Evolutionary conservation across 805 yeast genomes (phyloP).

Genomic region (Cyberlindnera saturnus): DNA sequence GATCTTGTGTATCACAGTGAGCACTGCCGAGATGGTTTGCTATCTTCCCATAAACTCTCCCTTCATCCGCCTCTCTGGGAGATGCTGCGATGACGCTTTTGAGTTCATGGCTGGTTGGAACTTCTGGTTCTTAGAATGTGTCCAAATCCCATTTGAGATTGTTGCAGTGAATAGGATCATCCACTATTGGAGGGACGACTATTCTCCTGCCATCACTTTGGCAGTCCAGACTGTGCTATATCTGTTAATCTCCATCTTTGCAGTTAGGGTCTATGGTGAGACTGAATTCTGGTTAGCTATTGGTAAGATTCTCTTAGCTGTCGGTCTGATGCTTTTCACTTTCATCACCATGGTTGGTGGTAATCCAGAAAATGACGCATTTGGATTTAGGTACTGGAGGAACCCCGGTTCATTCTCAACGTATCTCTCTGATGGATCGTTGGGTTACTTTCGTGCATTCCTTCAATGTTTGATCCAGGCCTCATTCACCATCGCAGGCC

Average conservation of each 20-base stretch:
- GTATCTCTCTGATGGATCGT: conserved; percentile 45
- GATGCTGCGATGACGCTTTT: conserved; percentile 70
- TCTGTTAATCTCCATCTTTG: conserved; percentile 59
- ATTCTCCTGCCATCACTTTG: conserved; percentile 64
- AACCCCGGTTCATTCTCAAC: conserved; percentile 53
- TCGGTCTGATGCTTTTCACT: conserved; percentile 72
- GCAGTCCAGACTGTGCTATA: conserved; percentile 60
- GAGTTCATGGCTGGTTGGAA: conserved; percentile 78
- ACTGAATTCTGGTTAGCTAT: conserved; percentile 74
- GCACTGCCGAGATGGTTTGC: conserved; percentile 76
- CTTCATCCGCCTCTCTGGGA: conserved; percentile 64
- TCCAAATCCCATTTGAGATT: conserved; percentile 77
- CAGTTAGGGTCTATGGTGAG: conserved; percentile 75
- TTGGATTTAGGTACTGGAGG: conserved; percentile 53
- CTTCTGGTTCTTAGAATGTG: conserved; percentile 69
- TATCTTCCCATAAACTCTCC: conserved; percentile 75
- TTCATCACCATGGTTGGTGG: conserved; percentile 85
- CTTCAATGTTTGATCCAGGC: conserved; percentile 65
- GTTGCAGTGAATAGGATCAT: conserved; percentile 74
- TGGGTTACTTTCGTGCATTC: conserved; percentile 70
- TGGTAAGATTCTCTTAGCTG: conserved; percentile 65
- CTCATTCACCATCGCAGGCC: conserved; percentile 77
- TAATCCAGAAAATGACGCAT: conserved; percentile 62
- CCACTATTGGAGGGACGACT: conserved; percentile 77
- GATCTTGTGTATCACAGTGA: conserved; percentile 57